phyloP scores from a whole-genome alignment of 371 early-diverging fungal genomes.

The Lichtheimia ramosa region DNA sequence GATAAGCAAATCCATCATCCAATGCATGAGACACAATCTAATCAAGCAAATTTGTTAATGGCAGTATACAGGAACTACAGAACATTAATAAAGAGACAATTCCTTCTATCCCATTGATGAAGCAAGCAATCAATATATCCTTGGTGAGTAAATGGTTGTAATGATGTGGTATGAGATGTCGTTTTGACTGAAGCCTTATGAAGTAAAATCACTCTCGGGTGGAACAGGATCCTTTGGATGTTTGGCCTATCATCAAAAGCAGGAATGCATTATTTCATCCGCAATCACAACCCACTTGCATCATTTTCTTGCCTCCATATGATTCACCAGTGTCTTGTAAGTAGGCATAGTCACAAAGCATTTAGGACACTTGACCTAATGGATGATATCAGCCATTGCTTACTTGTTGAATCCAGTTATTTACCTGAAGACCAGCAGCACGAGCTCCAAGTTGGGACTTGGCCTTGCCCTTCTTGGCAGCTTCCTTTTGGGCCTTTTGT shows the following conservation, averaged over 20 bases:
- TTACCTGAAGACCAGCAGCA: conserved; percentile 60
- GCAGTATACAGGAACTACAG: too few species aligned
- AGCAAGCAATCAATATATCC: too few species aligned
- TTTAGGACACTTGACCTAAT: conserved; percentile 42
- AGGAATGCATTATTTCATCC: background rate
- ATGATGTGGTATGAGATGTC: too few species aligned
- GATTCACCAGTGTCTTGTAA: conserved; percentile 59
- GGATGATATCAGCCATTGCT: conserved; percentile 5
- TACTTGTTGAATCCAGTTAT: background rate
- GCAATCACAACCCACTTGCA: background rate
- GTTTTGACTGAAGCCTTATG: background rate
- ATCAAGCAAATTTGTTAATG: too few species aligned
- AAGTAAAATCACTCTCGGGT: conserved; percentile 32
- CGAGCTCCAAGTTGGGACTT: conserved; percentile 58
- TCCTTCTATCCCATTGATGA: too few species aligned
- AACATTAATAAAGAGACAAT: too few species aligned
- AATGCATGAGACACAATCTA: too few species aligned
- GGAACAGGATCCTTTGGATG: conserved; percentile 58
- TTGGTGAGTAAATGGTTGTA: too few species aligned
- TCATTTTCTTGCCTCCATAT: conserved; percentile 54
- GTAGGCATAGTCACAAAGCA: conserved; percentile 46
- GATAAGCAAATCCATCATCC: too few species aligned
- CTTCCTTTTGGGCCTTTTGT: conserved; percentile 59
- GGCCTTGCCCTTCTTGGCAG: conserved; percentile 41
- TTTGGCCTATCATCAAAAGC: conserved; percentile 44